Evolutionary conservation across 495 filamentous ascomycete species (phyloP).

Genomic region (Poronia punctata): DNA sequence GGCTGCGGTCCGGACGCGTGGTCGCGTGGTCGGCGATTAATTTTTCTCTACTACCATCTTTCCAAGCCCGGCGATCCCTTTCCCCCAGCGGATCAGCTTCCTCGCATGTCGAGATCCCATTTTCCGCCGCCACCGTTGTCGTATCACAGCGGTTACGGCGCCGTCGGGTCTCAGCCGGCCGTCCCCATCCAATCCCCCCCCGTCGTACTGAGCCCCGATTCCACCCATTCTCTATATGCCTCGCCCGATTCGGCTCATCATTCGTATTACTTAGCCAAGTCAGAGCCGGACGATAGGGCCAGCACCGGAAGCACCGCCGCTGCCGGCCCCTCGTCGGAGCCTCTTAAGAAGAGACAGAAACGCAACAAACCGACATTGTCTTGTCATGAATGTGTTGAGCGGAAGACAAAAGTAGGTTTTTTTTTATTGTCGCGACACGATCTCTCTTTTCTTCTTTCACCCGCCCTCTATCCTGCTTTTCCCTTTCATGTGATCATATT

Average conservation of each 20-base stretch:
- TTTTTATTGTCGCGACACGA: not conserved
- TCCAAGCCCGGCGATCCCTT: not conserved
- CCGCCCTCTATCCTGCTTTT: not conserved
- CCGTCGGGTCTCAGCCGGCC: slow-evolving; percentile 11
- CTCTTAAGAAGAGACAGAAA: slow-evolving; percentile 57
- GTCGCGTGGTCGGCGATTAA: no score
- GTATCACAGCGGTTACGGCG: slow-evolving; percentile 25
- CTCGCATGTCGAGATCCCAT: slow-evolving; percentile 29
- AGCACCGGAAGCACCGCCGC: slow-evolving; percentile 23
- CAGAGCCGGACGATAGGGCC: slow-evolving; percentile 26
- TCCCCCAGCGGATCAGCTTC: not conserved
- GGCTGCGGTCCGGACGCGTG: no score
- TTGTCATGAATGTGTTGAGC: slow-evolving; percentile 64
- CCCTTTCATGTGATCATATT: not conserved
- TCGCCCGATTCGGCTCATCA: slow-evolving; percentile 28
- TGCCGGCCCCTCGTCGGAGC: slow-evolving; percentile 25
- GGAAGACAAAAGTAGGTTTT: slow-evolving; percentile 57
- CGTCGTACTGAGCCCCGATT: slow-evolving; percentile 25
- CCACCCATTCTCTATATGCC: slow-evolving; percentile 32
- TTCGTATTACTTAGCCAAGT: slow-evolving; percentile 22
- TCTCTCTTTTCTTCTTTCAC: not conserved
- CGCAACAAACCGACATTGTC: slow-evolving; percentile 70
- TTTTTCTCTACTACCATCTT: no score
- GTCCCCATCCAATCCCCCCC: slow-evolving; percentile 22
- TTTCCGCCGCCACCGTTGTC: slow-evolving; percentile 23